phyloP scores from a whole-genome alignment of 2,329 filamentous ascomycete species.

The Neocucurbitaria cava region DNA sequence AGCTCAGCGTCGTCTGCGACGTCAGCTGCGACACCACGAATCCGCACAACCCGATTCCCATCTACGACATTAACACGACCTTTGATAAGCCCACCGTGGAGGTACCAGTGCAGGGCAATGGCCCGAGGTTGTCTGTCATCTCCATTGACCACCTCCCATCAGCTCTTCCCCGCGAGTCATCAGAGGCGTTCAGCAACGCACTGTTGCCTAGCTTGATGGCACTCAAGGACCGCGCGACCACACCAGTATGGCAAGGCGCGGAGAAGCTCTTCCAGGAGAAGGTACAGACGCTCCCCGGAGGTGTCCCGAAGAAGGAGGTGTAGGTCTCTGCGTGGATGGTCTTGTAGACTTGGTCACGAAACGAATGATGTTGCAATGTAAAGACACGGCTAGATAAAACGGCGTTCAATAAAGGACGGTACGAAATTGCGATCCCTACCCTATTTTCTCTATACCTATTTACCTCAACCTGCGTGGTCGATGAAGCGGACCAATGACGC shows the following conservation, averaged over 20 bases:
- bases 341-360: neutral
- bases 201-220: slow-evolving; percentile 79
- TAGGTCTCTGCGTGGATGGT: slow-evolving; percentile 10
- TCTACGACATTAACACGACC: slow-evolving; percentile 85
- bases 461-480: too few species aligned
- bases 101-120: slow-evolving; percentile 66
- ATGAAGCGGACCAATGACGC: too few species aligned
- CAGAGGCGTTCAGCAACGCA: slow-evolving; percentile 81
- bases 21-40: slow-evolving; percentile 73
- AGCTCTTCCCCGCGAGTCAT: slow-evolving; percentile 84
- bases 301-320: slow-evolving; percentile 37
- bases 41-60: slow-evolving; percentile 75
- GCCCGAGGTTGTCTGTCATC: slow-evolving; percentile 76
- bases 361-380: neutral
- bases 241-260: slow-evolving; percentile 83
- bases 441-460: too few species aligned
- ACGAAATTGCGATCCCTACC: too few species aligned
- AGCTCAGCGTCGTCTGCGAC: slow-evolving; percentile 69
- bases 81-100: slow-evolving; percentile 87
- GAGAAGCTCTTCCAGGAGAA: slow-evolving; percentile 86
- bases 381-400: neutral
- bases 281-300: slow-evolving; percentile 71
- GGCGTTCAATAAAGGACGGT: neutral
- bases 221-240: slow-evolving; percentile 75
- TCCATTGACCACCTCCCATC: slow-evolving; percentile 60